A percentile compares a stretch with the other conserved stretches of the same genome.
Evolutionary conservation across 441 rosid species (phyloP).

Genomic region (Dalechampia spathulata): DNA sequence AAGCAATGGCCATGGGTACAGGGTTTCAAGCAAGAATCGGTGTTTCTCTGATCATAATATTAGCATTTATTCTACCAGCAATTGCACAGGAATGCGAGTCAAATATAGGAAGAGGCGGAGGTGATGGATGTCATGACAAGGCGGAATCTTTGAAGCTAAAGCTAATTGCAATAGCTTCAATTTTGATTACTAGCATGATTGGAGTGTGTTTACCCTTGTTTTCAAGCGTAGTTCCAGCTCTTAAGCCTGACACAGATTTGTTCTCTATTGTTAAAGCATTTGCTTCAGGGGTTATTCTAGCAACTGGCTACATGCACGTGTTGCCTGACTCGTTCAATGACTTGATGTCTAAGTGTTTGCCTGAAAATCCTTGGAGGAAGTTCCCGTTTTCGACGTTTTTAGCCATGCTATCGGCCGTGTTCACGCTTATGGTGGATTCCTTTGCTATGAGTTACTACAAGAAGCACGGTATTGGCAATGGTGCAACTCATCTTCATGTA

Average conservation of each 20-base stretch:
- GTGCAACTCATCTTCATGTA: not conserved
- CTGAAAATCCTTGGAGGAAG: slow-evolving; percentile 35
- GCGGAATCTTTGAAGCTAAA: slow-evolving; percentile 25
- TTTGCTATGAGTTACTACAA: slow-evolving; percentile 20
- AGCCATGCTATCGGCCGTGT: slow-evolving; percentile 39
- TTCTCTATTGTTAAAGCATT: slow-evolving; percentile 32
- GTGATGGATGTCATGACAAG: slow-evolving; percentile 25
- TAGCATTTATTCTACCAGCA: not conserved
- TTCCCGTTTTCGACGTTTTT: slow-evolving; percentile 43
- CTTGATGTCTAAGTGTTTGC: slow-evolving; percentile 28
- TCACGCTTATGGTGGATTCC: slow-evolving; percentile 40
- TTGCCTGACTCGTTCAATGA: slow-evolving; percentile 36
- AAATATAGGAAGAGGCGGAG: not conserved
- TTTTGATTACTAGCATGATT: slow-evolving; percentile 27
- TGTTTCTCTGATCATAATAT: not conserved
- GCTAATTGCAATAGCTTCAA: slow-evolving; percentile 30
- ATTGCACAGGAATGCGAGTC: slow-evolving; percentile 16
- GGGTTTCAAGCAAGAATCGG: too few species aligned
- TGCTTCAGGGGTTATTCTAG: slow-evolving; percentile 41
- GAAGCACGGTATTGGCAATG: not conserved
- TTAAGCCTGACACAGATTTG: slow-evolving; percentile 20
- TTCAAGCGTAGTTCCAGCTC: slow-evolving; percentile 18
- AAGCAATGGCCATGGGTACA: too few species aligned
- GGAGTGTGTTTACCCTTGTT: slow-evolving; percentile 36
- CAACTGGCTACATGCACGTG: slow-evolving; percentile 52